A percentile compares a stretch with the other conserved stretches of the same genome.
These are phyloP conservation scores for Centaurea solstitialis DNA, from an alignment of 129 eudicot genomes.

Conservation along the genomic window DNA sequence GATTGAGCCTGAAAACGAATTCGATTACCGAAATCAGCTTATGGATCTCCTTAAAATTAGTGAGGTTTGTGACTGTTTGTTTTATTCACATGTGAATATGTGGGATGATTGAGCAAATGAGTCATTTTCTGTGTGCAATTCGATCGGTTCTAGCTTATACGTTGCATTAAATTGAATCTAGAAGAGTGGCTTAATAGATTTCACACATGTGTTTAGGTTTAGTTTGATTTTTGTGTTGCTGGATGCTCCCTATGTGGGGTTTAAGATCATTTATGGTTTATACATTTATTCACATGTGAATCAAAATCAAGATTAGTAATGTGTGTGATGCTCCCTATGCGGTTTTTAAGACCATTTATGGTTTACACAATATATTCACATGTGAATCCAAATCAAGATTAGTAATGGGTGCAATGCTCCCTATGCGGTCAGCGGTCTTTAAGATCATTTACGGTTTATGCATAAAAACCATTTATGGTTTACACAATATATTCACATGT, in stretches of 20 bases:
- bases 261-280: not conserved
- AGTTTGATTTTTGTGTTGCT: not conserved
- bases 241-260: not conserved
- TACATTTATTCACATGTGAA: conserved; percentile 2
- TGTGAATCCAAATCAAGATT: not conserved
- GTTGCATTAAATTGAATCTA: not conserved
- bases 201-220: not conserved
- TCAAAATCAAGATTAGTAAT: not conserved
- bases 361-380: not conserved
- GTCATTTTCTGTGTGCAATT: conserved; percentile 16
- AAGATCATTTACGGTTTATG: not conserved
- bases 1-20: conserved; percentile 47
- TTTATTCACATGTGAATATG: not conserved
- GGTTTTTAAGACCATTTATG: not conserved
- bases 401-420: no score
- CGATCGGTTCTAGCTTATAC: not conserved
- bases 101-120: conserved; percentile 1
- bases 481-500: not conserved
- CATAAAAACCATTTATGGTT: not conserved
- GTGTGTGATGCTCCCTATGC: no score
- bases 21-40: conserved; percentile 54
- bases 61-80: conserved; percentile 55
- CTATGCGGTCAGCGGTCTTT: not conserved
- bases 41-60: conserved; percentile 46
- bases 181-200: not conserved